Evolutionary conservation across 768 basidiomycete genomes (phyloP), one percentile per base, ranked within the genome.

Genomic region (Russula sp.): DNA sequence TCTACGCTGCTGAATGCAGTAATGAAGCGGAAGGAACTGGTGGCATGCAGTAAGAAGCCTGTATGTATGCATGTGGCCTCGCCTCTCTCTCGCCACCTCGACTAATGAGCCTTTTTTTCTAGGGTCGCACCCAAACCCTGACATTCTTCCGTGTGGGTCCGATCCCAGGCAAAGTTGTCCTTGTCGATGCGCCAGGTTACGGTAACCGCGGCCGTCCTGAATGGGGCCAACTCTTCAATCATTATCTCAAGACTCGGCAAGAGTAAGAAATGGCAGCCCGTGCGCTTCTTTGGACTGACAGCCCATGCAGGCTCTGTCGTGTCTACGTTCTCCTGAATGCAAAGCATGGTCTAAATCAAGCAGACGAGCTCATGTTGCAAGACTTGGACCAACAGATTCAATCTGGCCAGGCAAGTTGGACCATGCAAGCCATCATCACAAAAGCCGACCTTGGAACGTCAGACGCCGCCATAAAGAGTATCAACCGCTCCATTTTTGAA

Each of bases 151-250:
- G 81, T 43, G 81, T 90, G n/a, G 86, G 87, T 5, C 65, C 80
- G 29, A 58, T 65, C 18, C 72, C 74, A 9, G 83, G 83, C 36
- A 78, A 81, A 42, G 75, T 88, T 38, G 69, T 90, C 22, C 73
- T 92, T 3, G 89, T 93, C 10, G 90, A 93, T 67, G 80, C 89
- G 13, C 90, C 90, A 3, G 90, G 90, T 16, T 93, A 92, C 70
- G 90, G 90, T 51, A 73, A 78, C 9, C 78, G 87, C 57, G 89
- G 90, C 13, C 79, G 87, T 46, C 77, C 79, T 38, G 87, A 89
- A 72, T 92, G 89, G 89, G 89, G 90, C 1, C 70, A 74, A 32
- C 66, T 88, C 4, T 90, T 91, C 70, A 77, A 87, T 56, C 72
- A 80, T 45, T 92, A 90, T 68, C 63, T 89, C 14, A 69, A 77